Base-by-base conservation (phyloP, 352 stramenopile genomes). In the Phytophthora podocarpi region DNA sequence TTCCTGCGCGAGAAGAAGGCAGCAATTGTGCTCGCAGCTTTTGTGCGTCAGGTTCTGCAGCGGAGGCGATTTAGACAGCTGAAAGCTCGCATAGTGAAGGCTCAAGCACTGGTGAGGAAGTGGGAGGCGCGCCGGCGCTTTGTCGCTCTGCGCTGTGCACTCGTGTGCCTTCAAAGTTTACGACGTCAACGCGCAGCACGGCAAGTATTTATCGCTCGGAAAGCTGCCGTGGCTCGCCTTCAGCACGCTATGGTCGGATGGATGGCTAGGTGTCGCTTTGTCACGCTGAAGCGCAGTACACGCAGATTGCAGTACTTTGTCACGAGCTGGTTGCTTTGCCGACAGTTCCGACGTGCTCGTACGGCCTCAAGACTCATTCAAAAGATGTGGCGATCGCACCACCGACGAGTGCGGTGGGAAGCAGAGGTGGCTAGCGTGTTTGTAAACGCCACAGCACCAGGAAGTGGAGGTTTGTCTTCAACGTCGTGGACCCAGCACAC, bases 31-130 rank as follows among this genome's bases (percentile, higher is more conserved):
- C 24, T 93, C 8, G 71, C 80, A 20, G 72, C 86, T 1, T 90
- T 91, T 46, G 69, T 89, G 6, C 86, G 86, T 1, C 85, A 95
- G 56, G 56, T 85, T 42, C 43, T 93, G 4, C 78, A 91, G 53
- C 73, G 78, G 2, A 74, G 70, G 11, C 78, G 81, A 42, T 95
- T 95, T 46, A 72, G 67, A 21, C 53, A 60, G 20, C 64, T 93
- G n/a, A 92, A 95, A 64, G 36, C 67, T 5, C 59, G 75, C 8
- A 74, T 95, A n/a, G 79, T 90, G 0, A 81, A 78, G 35, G 59
- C 84, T 2, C 85, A 95, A 47, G 78, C 85, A 7, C 59, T 89
- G 11, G 68, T 83, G 26, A 71, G 85, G 0, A 75, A 81, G 46
- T 85, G 77, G 64, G 64, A 71, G 23, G 63, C 72, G 13, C 67